Conservation (phyloP, 176 grass and related monocot species). For the Avena atlantica region DNA sequence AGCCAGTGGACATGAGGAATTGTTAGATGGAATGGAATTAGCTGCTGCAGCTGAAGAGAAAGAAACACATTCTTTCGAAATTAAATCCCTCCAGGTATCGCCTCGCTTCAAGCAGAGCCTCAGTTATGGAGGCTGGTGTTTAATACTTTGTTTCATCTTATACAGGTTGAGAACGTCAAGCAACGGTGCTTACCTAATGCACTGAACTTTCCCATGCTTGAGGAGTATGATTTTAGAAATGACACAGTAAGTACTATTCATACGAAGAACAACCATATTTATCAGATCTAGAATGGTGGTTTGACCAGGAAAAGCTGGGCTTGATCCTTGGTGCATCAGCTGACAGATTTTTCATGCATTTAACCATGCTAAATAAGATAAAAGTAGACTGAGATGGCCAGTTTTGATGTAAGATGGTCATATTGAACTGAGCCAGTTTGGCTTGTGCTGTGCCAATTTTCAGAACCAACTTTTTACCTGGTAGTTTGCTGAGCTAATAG, state of each 20-base stretch:
- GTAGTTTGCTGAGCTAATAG: conserved; percentile 1
- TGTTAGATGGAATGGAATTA: conserved; percentile 76
- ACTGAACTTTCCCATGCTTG: conserved; percentile 89
- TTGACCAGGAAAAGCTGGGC: background rate
- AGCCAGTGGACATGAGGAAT: conserved; percentile 70
- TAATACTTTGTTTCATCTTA: conserved; percentile 32
- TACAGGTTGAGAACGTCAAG: conserved; percentile 90
- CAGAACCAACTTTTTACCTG: background rate
- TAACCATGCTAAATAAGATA: background rate
- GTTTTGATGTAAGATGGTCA: conserved; percentile 20
- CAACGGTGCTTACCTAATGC: conserved; percentile 90
- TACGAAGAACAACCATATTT: conserved; percentile 34
- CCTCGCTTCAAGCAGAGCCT: conserved; percentile 24
- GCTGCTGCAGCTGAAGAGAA: conserved; percentile 92
- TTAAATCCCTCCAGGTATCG: conserved; percentile 74
- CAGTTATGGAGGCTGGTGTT: conserved; percentile 24
- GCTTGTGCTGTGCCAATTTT: background rate
- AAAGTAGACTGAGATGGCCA: background rate
- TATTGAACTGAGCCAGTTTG: conserved; percentile 9
- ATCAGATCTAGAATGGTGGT: background rate
- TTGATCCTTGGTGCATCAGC: background rate
- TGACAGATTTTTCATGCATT: conserved; percentile 3
- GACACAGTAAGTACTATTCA: conserved; percentile 66
- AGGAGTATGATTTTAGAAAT: conserved; percentile 97
- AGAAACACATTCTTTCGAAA: conserved; percentile 90